Evolutionary conservation across 768 basidiomycete genomes (phyloP).

Genomic region (Russula brevipes): DNA sequence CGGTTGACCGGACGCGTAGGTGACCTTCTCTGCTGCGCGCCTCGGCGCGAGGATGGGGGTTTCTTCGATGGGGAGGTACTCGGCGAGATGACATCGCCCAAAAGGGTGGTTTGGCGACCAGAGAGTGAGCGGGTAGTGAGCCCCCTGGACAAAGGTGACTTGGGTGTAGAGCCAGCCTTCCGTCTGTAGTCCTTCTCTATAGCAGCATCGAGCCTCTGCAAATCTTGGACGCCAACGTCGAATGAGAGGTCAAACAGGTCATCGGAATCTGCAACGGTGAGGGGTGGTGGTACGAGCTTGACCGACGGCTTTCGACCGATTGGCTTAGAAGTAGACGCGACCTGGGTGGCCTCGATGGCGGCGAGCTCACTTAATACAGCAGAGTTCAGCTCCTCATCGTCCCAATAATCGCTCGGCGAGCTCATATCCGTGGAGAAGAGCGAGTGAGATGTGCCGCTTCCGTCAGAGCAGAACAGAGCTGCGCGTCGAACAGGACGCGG

Average conservation of each 20-base stretch:
- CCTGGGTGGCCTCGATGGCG: conserved; percentile 61
- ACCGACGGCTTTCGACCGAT: conserved; percentile 25
- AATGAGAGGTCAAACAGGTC: conserved; percentile 36
- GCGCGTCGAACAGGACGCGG: conserved; percentile 2
- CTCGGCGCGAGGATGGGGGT: neutral
- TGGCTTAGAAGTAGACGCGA: conserved; percentile 25
- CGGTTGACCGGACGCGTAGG: conserved; percentile 43
- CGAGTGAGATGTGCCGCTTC: neutral
- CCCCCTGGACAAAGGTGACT: conserved; percentile 26
- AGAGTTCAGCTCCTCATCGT: conserved; percentile 51
- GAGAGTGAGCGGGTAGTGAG: conserved; percentile 28
- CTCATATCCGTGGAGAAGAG: conserved; percentile 44
- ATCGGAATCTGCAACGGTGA: conserved; percentile 39
- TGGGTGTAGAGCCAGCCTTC: conserved; percentile 40
- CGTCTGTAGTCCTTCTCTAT: conserved; percentile 45
- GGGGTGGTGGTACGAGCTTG: conserved; percentile 9
- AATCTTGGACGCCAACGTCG: conserved; percentile 53
- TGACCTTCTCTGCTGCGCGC: conserved; percentile 14
- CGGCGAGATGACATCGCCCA: conserved; percentile 49
- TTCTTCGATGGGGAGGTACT: conserved; percentile 31
- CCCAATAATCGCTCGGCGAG: conserved; percentile 67
- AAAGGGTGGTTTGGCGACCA: conserved; percentile 61
- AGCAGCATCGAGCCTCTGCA: conserved; percentile 50
- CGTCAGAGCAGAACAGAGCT: too few species aligned
- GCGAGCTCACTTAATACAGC: conserved; percentile 58